Percentiles rank a stretch among this genome's conserved stretches.
Conservation (phyloP, 2,329 filamentous ascomycete species). For the Conoideocrella luteorostrata region DNA sequence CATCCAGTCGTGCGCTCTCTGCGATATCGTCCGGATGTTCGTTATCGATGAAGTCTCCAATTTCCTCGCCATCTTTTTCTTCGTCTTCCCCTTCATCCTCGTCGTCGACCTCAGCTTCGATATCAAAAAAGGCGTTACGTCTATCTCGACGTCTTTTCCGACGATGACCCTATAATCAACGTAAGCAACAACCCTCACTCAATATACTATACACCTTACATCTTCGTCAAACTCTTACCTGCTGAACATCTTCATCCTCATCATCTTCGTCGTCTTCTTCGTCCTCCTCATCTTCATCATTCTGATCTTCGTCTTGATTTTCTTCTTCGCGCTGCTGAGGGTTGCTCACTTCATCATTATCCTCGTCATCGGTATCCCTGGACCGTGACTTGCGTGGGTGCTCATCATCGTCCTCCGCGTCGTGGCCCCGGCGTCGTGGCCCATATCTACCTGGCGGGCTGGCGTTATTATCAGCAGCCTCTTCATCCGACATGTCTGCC, state of each 20-base stretch:
- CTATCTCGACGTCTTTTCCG: slow-evolving; percentile 74
- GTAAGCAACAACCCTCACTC: background rate
- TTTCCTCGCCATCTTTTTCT: slow-evolving; percentile 79
- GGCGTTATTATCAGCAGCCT: slow-evolving; percentile 31
- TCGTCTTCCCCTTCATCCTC: slow-evolving; percentile 85
- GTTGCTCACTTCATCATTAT: slow-evolving; percentile 32
- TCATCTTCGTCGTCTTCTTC: slow-evolving; percentile 54
- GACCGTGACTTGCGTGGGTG: slow-evolving; percentile 11
- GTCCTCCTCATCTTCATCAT: slow-evolving; percentile 26
- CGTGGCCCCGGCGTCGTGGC: slow-evolving; percentile 16
- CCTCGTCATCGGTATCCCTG: slow-evolving; percentile 28
- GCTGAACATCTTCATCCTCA: slow-evolving; percentile 63
- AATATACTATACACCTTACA: background rate
- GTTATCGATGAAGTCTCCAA: slow-evolving; percentile 80
- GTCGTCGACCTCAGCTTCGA: slow-evolving; percentile 96
- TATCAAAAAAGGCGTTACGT: slow-evolving; percentile 88
- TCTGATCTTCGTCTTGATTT: slow-evolving; percentile 25
- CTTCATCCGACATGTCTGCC: slow-evolving; percentile 63
- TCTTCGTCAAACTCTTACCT: slow-evolving; percentile 30
- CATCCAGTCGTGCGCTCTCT: slow-evolving; percentile 71
- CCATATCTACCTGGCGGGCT: slow-evolving; percentile 30
- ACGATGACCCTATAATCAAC: slow-evolving; percentile 49
- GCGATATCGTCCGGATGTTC: slow-evolving; percentile 85
- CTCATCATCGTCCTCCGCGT: slow-evolving; percentile 34
- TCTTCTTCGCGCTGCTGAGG: background rate